Percentiles rank a stretch among this genome's conserved stretches.
These are phyloP conservation scores for Tuber brumale DNA, from an alignment of 495 filamentous ascomycete genomes.

Conservation along the genomic window DNA sequence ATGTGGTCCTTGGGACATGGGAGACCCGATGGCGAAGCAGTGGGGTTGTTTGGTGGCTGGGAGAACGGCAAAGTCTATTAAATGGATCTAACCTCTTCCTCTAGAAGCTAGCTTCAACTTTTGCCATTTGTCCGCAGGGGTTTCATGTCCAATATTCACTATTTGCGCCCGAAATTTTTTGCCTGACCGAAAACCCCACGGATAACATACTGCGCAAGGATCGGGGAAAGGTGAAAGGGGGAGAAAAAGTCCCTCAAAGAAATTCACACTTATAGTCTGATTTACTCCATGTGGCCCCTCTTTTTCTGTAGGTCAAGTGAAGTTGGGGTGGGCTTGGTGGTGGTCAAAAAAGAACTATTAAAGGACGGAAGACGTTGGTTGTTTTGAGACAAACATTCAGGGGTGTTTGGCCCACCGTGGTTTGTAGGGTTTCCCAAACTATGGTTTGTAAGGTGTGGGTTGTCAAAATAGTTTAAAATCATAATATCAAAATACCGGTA, in stretches of 20 bases:
- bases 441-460: too few species aligned
- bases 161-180: background rate
- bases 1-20: background rate
- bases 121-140: background rate
- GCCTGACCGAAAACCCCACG: background rate
- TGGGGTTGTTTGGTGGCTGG: background rate
- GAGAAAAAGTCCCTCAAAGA: background rate
- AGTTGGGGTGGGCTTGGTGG: background rate
- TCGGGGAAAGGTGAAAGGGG: background rate
- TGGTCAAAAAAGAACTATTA: background rate
- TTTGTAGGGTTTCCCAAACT: too few species aligned
- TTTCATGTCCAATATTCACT: background rate
- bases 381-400: conserved; percentile 26
- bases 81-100: background rate
- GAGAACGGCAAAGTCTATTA: background rate
- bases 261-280: background rate
- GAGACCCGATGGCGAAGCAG: background rate
- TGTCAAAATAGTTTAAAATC: too few species aligned
- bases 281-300: background rate
- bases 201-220: background rate
- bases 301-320: background rate
- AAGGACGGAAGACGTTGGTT: conserved; percentile 1
- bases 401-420: too few species aligned
- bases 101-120: background rate
- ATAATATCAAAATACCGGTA: too few species aligned